Conservation (phyloP, 306 rosid genomes). For the Castanea sativa region DNA sequence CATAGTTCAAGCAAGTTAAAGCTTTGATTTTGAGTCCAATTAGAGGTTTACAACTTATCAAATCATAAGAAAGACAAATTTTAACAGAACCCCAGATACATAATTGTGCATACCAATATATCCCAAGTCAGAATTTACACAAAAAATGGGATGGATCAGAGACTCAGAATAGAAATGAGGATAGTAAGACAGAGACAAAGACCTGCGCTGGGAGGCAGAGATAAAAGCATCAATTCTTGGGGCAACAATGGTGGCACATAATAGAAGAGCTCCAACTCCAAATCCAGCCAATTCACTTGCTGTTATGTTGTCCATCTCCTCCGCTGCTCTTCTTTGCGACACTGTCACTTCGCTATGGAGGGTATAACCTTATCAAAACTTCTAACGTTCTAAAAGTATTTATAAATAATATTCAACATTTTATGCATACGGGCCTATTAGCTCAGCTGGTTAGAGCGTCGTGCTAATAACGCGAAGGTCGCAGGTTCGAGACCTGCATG, state of each 20-base stretch:
- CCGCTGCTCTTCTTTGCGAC: neutral
- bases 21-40: neutral
- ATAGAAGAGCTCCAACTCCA: constrained; percentile 71
- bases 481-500: constrained; percentile 95
- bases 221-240: constrained; percentile 79
- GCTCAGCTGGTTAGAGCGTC: constrained; percentile 93
- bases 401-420: neutral
- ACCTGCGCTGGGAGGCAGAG: constrained; percentile 87
- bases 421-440: constrained; percentile 42
- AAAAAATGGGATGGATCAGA: neutral
- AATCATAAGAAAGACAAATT: neutral
- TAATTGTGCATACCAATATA: neutral
- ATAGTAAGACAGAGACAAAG: neutral
- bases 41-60: neutral
- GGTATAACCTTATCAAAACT: neutral
- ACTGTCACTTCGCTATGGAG: neutral
- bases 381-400: neutral
- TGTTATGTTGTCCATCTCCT: constrained; percentile 68
- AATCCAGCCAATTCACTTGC: constrained; percentile 86
- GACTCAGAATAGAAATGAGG: neutral
- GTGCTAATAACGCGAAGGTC: constrained; percentile 93
- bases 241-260: constrained; percentile 82
- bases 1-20: neutral
- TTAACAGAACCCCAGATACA: neutral
- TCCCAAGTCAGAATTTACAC: too few relatives aligned